Conservation (phyloP, 805 yeast species). For the Suhomyces prunicola region DNA sequence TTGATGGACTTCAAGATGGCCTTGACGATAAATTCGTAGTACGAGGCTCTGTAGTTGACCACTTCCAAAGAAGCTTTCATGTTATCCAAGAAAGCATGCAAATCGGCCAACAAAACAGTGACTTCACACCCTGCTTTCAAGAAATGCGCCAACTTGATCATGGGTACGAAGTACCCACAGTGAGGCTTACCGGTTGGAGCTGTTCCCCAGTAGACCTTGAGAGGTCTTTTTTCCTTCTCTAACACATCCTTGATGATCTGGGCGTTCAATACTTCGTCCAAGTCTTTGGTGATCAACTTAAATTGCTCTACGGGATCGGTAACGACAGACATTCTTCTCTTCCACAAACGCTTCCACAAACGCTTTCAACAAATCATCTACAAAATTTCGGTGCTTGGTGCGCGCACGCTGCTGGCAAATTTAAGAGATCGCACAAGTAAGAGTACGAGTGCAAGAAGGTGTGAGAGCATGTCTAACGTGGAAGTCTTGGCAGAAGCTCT, state of each 20-base stretch:
- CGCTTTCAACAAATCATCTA: neutral
- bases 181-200: constrained; percentile 99
- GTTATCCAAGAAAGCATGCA: constrained; percentile 95
- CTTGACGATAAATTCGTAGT: constrained; percentile 81
- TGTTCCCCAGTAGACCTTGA: constrained; percentile 96
- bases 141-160: constrained; percentile 94
- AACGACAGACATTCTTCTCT: constrained; percentile 17
- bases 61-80: constrained; percentile 98
- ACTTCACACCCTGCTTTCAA: constrained; percentile 96
- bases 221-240: constrained; percentile 75
- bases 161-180: constrained; percentile 97
- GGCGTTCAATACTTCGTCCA: constrained; percentile 88
- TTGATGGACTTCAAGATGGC: constrained; percentile 80
- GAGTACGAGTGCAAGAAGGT: neutral
- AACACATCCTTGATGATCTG: constrained; percentile 83
- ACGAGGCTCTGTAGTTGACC: constrained; percentile 82
- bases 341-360: neutral
- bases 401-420: neutral
- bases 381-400: neutral
- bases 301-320: constrained; percentile 61
- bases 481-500: neutral
- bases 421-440: neutral
- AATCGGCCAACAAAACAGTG: constrained; percentile 85
- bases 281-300: constrained; percentile 73
- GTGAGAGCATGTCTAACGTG: neutral